Evolutionary conservation across 23 red algal species (phyloP), one percentile per base, ranked within the genome.

Genomic region (Agarophyton chilense): DNA sequence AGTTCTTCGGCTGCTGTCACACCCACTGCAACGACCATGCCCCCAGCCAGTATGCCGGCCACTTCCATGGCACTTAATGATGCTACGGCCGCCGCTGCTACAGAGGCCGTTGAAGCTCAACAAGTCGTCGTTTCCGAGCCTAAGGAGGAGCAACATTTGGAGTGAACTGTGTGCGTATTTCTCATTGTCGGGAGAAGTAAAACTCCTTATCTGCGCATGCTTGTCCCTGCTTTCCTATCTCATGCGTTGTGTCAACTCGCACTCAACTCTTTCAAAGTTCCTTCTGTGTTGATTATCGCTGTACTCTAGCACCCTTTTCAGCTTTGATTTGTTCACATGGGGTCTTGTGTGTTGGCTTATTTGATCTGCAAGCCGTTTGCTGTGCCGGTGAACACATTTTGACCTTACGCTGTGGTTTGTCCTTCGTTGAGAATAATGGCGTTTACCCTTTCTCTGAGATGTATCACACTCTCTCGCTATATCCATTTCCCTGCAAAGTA

Each of bases 1-100:
- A 36, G 29, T 29, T 0, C 60, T 36, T 65, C 60, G 29, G 31
- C 60, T 1, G 32, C 31, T 2, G 60, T 12, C 1, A 4, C 60
- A 0, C 39, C 41, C 2, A 25, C 21, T 24, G 68, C 56, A 4
- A 38, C 77, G 22, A 57, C 77, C 77, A 25, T 47, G 44, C 44
- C 44, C 6, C 44, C 44, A 26, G 14, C 51, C 25, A 83, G 16
- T 45, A 26, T 83, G 51, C 55, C 79, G 11, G 2, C 79, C 0
- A 61, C 52, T 29, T 47, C 79, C 22, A 83, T 83, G 14, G 54
- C 79, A 31, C 61, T 83, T 25, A 83, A 83, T 47, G 79, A 83
- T 19, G 79, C 79, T 36, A 83, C 79, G 24, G 79, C 56, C 18
- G 79, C 41, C 4, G 57, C 79, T 22, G 49, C 79, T 32, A 38